Evolutionary conservation across 2,329 filamentous ascomycete genomes (phyloP).

Genomic region (Cladosporium sphaerospermum): DNA sequence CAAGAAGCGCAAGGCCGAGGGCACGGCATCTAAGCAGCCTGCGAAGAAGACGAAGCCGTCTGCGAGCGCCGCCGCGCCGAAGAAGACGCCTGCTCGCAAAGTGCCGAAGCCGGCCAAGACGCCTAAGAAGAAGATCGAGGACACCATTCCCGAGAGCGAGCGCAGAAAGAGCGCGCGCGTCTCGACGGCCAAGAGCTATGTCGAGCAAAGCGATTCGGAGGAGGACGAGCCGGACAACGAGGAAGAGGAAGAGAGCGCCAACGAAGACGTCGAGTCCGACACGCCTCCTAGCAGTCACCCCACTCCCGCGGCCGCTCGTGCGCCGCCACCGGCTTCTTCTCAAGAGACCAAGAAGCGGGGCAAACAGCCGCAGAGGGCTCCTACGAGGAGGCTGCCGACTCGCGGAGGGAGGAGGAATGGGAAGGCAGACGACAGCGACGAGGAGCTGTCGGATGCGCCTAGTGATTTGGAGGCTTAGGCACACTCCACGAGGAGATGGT

Average conservation of each 20-base stretch:
- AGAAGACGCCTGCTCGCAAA: constrained; percentile 31
- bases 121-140: constrained; percentile 32
- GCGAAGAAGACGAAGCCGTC: constrained; percentile 25
- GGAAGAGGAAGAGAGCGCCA: not conserved
- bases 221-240: constrained; percentile 31
- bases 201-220: constrained; percentile 39
- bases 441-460: constrained; percentile 23
- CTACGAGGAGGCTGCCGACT: constrained; percentile 16
- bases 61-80: constrained; percentile 21
- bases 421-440: constrained; percentile 22
- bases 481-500: too few species aligned
- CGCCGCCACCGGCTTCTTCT: not conserved
- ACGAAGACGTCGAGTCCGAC: constrained; percentile 18
- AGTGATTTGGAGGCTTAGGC: constrained; percentile 19
- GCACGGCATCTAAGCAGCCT: constrained; percentile 14
- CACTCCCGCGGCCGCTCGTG: constrained; percentile 7
- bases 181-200: constrained; percentile 38
- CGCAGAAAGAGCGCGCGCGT: constrained; percentile 39
- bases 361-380: constrained; percentile 1
- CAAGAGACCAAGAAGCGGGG: constrained; percentile 13
- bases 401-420: constrained; percentile 14
- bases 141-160: constrained; percentile 35
- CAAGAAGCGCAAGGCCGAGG: constrained; percentile 40
- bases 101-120: constrained; percentile 31
- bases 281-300: constrained; percentile 28